A percentile compares a stretch with the other conserved stretches of the same genome.
Conservation (phyloP, 768 basidiomycete species). For the Macrolepiota albuminosa region DNA sequence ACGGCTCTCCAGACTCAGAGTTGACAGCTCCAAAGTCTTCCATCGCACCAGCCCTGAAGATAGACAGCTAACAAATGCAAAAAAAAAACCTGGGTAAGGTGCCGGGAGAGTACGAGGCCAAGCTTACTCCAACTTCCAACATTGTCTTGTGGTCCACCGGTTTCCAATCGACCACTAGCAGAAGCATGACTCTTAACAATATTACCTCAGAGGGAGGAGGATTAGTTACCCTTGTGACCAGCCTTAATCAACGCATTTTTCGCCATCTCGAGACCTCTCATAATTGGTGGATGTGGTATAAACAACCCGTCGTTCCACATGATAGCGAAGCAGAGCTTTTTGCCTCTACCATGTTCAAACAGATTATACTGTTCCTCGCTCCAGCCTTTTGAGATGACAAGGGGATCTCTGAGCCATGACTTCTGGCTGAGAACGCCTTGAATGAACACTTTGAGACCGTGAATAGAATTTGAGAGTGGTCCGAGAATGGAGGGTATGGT, state of each 20-base stretch:
- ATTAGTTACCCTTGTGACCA: slow-evolving; percentile 56
- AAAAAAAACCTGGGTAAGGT: not conserved
- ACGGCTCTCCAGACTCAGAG: slow-evolving; percentile 46
- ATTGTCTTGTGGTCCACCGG: slow-evolving; percentile 51
- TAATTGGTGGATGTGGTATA: slow-evolving; percentile 60
- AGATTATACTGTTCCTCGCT: slow-evolving; percentile 53
- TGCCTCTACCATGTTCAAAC: slow-evolving; percentile 52
- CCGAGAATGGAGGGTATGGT: slow-evolving; percentile 70
- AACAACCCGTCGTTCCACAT: slow-evolving; percentile 64
- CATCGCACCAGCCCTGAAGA: not conserved
- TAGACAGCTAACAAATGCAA: not conserved
- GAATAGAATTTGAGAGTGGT: slow-evolving; percentile 56
- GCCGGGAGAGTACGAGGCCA: not conserved
- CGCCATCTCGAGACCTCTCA: slow-evolving; percentile 50
- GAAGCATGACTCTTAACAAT: not conserved
- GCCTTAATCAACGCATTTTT: slow-evolving; percentile 53
- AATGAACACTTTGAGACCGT: slow-evolving; percentile 62
- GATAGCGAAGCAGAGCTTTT: slow-evolving; percentile 50
- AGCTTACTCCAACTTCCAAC: slow-evolving; percentile 33
- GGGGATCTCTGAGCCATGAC: slow-evolving; percentile 68
- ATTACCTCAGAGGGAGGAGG: not conserved
- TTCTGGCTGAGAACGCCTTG: slow-evolving; percentile 52
- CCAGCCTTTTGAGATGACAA: slow-evolving; percentile 56
- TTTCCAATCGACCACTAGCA: slow-evolving; percentile 67
- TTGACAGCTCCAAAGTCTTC: slow-evolving; percentile 26